Conservation (phyloP, 2,329 filamentous ascomycete species). For the Cladosporium sp. region DNA sequence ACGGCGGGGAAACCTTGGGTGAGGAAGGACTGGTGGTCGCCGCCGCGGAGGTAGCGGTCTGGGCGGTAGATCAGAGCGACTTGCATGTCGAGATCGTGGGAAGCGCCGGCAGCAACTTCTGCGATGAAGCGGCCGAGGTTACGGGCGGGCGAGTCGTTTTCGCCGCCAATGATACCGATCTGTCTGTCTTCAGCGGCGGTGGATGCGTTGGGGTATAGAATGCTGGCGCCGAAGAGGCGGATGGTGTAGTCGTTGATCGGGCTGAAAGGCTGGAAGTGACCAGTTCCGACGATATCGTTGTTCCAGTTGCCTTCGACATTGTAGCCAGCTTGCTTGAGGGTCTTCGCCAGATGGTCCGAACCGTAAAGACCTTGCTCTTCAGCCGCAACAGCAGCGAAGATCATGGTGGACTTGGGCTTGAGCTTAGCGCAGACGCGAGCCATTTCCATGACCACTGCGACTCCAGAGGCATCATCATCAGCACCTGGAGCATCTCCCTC, state of each 20-base stretch:
- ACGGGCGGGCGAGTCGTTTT: conserved; percentile 59
- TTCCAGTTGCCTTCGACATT: conserved; percentile 62
- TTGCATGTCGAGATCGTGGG: conserved; percentile 56
- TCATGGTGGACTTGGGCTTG: conserved; percentile 55
- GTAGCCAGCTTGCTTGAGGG: conserved; percentile 53
- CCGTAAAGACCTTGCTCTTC: conserved; percentile 62
- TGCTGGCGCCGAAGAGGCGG: conserved; percentile 52
- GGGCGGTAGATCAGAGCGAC: conserved; percentile 59
- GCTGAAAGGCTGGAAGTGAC: conserved; percentile 43
- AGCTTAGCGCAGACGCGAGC: conserved; percentile 54
- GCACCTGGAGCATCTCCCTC: conserved; percentile 58
- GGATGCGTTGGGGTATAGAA: conserved; percentile 52
- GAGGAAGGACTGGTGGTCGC: conserved; percentile 60
- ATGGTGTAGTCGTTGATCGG: conserved; percentile 48
- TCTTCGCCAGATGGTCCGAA: conserved; percentile 54
- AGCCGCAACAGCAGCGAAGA: conserved; percentile 59
- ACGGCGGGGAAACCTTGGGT: conserved; percentile 57
- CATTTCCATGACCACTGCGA: conserved; percentile 59
- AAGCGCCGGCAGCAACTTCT: conserved; percentile 57
- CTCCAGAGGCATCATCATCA: conserved; percentile 60
- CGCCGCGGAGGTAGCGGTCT: conserved; percentile 59
- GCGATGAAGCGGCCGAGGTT: conserved; percentile 58
- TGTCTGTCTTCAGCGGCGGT: conserved; percentile 38
- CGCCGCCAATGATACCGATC: conserved; percentile 51
- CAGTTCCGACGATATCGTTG: conserved; percentile 59